Conservation (phyloP, 352 stramenopile species). For the Phytophthora fragariaefolia region DNA sequence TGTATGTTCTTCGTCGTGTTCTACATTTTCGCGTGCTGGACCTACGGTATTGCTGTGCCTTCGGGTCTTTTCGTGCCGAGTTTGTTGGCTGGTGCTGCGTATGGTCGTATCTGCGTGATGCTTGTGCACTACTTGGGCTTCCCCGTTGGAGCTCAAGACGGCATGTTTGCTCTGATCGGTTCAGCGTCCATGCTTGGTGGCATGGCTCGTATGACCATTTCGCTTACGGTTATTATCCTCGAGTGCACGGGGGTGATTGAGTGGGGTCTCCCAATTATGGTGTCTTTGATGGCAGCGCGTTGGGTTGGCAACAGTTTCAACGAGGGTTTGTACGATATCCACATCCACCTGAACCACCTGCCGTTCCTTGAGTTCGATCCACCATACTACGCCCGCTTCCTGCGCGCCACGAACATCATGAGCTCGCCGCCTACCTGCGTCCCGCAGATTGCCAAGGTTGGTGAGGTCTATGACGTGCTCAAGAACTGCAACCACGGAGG, state of each 20-base stretch:
- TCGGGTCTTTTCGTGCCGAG: conserved; percentile 97
- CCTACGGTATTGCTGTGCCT: conserved; percentile 97
- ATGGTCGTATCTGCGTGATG: conserved; percentile 87
- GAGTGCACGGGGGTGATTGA: conserved; percentile 99
- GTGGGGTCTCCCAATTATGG: conserved; percentile 98
- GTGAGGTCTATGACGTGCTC: conserved; percentile 84
- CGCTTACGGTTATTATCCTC: conserved; percentile 98
- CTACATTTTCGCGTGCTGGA: conserved; percentile 93
- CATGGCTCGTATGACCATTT: conserved; percentile 99
- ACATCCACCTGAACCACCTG: conserved; percentile 97
- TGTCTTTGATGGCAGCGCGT: conserved; percentile 96
- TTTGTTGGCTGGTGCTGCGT: conserved; percentile 95
- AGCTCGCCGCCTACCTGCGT: conserved; percentile 63
- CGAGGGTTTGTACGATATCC: conserved; percentile 98
- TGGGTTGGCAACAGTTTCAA: conserved; percentile 99
- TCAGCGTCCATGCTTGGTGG: conserved; percentile 95
- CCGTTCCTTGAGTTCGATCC: conserved; percentile 97
- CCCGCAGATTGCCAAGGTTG: conserved; percentile 76
- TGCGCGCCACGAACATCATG: conserved; percentile 86
- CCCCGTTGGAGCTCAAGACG: conserved; percentile 75
- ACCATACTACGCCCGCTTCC: conserved; percentile 79
- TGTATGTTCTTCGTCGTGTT: conserved; percentile 97
- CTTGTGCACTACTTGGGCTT: conserved; percentile 66
- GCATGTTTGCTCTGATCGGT: conserved; percentile 98
- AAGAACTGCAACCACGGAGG: conserved; percentile 70